Base-by-base conservation (phyloP, 2,329 filamentous ascomycete species). In the Exophiala xenobiotica region DNA sequence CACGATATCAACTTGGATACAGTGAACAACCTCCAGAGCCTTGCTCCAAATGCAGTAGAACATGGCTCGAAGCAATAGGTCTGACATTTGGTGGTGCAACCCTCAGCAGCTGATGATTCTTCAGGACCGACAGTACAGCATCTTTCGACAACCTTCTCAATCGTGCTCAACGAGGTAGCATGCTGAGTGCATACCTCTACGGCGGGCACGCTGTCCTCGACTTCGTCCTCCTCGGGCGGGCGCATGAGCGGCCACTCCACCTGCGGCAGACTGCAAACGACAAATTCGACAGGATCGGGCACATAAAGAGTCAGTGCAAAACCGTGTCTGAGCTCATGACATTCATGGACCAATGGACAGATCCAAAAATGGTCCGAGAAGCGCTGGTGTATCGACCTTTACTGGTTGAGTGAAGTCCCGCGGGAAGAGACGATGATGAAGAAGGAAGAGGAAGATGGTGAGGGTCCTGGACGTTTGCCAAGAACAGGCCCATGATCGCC, bases 341-440 rank as follows among this genome's bases (percentile, higher is more conserved):
- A 22, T 24, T 11, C 35, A 58, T 58, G 55, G 51, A 58, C 18
- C 26, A n/a, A n/a, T n/a, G 54, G 39, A 58, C 55, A 12, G 37
- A 51, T 39, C 33, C 41, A 20, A 50, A 44, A 24, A 50, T 44
- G 6, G n/a, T 58, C 6, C 39, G 45, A 16, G 47, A 51, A 22
- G 49, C 49, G 8, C 43, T 38, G 14, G 45, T 44, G 3, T 43
- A 41, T 27, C 49, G 41, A 2, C 22, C 46, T 16, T 23, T 37
- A 24, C 33, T 50, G n/a, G 45, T 56, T 23, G 46, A 40, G 22
- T 46, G 43, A 31, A 39, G 23, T 39, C 14, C 14, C 6, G 41
- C 5, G 23, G 45, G 46, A 18, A 9, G 16, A 4, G 29, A n/a
- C 24, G 27, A 16, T 38, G 20, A 39, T 18, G 41, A 53, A 38